phyloP scores from a whole-genome alignment of 306 rosid genomes.

The Sphenostylis stenocarpa region DNA sequence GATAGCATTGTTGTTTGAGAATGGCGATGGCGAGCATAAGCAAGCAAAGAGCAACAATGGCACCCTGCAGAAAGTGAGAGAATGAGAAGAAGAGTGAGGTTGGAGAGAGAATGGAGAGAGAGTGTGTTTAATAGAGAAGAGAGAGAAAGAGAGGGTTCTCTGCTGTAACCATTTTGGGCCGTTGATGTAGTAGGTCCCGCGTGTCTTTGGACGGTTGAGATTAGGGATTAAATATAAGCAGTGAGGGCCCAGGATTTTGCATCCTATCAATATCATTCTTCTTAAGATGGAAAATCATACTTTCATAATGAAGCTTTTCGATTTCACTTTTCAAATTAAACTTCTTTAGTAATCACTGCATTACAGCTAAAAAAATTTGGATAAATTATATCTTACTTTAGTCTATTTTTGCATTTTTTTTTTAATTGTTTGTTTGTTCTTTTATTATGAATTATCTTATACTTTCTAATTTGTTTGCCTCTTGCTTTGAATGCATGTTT shows the following conservation, averaged over 20 bases:
- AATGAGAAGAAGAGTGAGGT: conserved; percentile 3
- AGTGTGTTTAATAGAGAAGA: conserved; percentile 24
- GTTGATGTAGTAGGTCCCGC: conserved; percentile 15
- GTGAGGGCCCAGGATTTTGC: conserved; percentile 25
- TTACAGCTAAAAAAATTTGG: background rate
- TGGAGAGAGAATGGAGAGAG: conserved; percentile 12
- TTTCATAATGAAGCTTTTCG: background rate
- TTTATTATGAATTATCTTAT: no score
- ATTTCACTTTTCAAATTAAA: conserved; percentile 6
- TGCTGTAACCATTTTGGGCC: conserved; percentile 7
- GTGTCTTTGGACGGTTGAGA: conserved; percentile 1
- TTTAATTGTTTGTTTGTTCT: no score
- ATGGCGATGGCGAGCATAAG: conserved; percentile 9
- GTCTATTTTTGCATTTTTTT: background rate
- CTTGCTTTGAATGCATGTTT: no score
- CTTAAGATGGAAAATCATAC: background rate
- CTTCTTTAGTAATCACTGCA: background rate
- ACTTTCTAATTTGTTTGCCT: no score
- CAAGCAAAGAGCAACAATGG: background rate
- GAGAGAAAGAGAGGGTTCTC: conserved; percentile 13
- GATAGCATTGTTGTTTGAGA: conserved; percentile 19
- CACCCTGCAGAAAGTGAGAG: background rate
- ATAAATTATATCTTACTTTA: background rate
- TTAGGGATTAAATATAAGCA: background rate
- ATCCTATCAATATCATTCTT: background rate